phyloP scores from a whole-genome alignment of 2,329 filamentous ascomycete genomes.

The Ophiostoma himal-ulmi region DNA sequence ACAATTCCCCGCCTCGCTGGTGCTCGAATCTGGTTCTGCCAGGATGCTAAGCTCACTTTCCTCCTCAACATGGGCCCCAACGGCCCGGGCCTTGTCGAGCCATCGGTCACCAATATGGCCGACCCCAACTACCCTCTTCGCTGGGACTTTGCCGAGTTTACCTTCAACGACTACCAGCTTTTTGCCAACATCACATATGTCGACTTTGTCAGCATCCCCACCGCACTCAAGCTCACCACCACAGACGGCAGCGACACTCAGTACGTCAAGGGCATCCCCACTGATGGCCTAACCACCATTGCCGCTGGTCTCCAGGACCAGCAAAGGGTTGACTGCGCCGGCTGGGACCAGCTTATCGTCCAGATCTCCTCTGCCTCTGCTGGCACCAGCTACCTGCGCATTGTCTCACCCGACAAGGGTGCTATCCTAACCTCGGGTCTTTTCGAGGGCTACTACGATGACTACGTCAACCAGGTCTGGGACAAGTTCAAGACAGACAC shows the following conservation, averaged over 20 bases:
- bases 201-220: slow-evolving; percentile 66
- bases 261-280: slow-evolving; percentile 45
- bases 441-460: slow-evolving; percentile 46
- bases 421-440: slow-evolving; percentile 40
- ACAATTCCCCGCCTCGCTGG: slow-evolving; percentile 65
- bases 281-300: slow-evolving; percentile 42
- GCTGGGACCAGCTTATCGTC: slow-evolving; percentile 49
- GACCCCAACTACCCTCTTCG: slow-evolving; percentile 57
- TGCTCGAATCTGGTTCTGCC: slow-evolving; percentile 66
- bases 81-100: slow-evolving; percentile 63
- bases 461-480: slow-evolving; percentile 50
- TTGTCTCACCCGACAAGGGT: slow-evolving; percentile 49
- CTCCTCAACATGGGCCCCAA: slow-evolving; percentile 57
- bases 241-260: slow-evolving; percentile 39
- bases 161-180: slow-evolving; percentile 55
- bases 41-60: slow-evolving; percentile 58
- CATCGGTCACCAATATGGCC: slow-evolving; percentile 59
- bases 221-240: slow-evolving; percentile 50
- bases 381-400: slow-evolving; percentile 39
- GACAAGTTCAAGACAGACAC: slow-evolving; percentile 40
- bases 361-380: slow-evolving; percentile 31
- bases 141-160: slow-evolving; percentile 67
- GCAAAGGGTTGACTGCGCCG: slow-evolving; percentile 41
- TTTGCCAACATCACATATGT: slow-evolving; percentile 69
- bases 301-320: slow-evolving; percentile 43